Conservation (phyloP, 1,139 yeast genomes). For the Pichia sp. region DNA sequence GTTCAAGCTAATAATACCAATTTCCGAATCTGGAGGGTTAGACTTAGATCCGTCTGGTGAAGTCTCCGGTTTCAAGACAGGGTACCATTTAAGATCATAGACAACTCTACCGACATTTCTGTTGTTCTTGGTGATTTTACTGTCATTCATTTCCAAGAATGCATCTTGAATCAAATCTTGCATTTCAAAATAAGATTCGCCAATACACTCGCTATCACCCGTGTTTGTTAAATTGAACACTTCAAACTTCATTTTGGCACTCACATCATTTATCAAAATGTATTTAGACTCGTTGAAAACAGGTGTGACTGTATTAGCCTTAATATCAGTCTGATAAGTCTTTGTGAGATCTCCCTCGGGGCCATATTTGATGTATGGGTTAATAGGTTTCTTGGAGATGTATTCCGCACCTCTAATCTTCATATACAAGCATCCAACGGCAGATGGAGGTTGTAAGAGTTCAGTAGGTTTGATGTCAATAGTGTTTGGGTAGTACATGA, state of each 20-base stretch:
- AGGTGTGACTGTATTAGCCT: conserved; percentile 49
- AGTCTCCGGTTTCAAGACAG: conserved; percentile 37
- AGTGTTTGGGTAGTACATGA: conserved; percentile 79
- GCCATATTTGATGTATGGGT: conserved; percentile 35
- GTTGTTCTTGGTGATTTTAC: conserved; percentile 34
- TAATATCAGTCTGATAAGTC: conserved; percentile 49
- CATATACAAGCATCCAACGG: conserved; percentile 61
- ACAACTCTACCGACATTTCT: conserved; percentile 52
- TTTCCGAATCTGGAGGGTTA: conserved; percentile 49
- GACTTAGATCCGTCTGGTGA: conserved; percentile 47
- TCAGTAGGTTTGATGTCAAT: conserved; percentile 69
- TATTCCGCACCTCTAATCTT: conserved; percentile 48
- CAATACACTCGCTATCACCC: conserved; percentile 49
- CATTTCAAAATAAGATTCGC: conserved; percentile 49
- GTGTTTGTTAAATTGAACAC: conserved; percentile 48
- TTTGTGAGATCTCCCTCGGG: conserved; percentile 35
- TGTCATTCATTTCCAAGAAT: conserved; percentile 23
- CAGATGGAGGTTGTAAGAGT: conserved; percentile 57
- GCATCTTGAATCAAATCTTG: conserved; percentile 53
- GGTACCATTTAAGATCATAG: conserved; percentile 60
- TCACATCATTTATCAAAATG: conserved; percentile 50
- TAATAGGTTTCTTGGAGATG: conserved; percentile 37
- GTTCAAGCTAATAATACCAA: conserved; percentile 64
- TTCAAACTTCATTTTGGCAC: conserved; percentile 49
- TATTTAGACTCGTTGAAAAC: conserved; percentile 60